Conservation (phyloP, 164 flowering plant species). For the grape (Vitis vinifera) region ASM3070453v1 NC_081813.1:8667001-8667500, state of each 20-base stretch:
- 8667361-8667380: constrained; percentile 43
- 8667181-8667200: no score
- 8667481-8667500: constrained; percentile 24
- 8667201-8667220: no score
- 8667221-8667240: constrained; percentile 1
- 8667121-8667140: no score
- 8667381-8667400: constrained; percentile 20
- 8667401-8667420: constrained; percentile 39
- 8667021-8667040: no score
- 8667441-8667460: constrained; percentile 23
- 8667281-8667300: constrained; percentile 29
- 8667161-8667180: no score
- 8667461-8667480: constrained; percentile 30
- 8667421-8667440: constrained; percentile 33
- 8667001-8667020: no score
- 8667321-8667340: constrained; percentile 42
- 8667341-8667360: constrained; percentile 28
- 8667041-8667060: no score
- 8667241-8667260: constrained; percentile 31
- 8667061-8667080: no score
- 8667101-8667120: no score
- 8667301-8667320: constrained; percentile 33
- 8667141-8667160: no score
- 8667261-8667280: constrained; percentile 38
- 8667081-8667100: no score